Conservation (phyloP, 2,329 filamentous ascomycete species). For the Colletotrichum sp. region DNA sequence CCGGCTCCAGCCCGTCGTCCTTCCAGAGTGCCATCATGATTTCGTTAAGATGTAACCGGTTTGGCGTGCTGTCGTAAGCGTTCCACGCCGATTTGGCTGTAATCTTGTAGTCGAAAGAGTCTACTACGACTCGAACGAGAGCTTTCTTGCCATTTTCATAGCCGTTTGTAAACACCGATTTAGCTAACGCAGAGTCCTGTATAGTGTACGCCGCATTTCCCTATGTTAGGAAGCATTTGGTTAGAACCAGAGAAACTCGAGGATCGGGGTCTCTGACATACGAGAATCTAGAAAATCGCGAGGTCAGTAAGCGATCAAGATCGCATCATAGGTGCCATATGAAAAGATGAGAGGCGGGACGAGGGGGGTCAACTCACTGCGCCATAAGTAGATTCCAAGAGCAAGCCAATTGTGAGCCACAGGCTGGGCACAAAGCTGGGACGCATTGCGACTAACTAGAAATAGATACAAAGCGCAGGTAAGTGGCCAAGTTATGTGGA, state of each 20-base stretch:
- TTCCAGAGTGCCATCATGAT: background rate
- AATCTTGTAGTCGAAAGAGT: background rate
- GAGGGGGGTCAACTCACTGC: background rate
- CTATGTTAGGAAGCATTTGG: background rate
- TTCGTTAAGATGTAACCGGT: background rate
- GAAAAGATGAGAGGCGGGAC: rapidly evolving
- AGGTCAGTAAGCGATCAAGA: background rate
- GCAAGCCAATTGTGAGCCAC: background rate
- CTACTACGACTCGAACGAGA: background rate
- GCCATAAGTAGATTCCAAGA: background rate
- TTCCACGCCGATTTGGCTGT: background rate
- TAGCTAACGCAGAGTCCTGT: background rate
- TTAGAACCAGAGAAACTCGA: background rate
- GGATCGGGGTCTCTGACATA: background rate
- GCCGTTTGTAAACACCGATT: background rate
- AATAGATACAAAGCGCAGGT: background rate
- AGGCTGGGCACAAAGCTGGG: background rate
- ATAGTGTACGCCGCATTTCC: background rate
- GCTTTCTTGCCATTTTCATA: background rate
- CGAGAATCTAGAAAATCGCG: background rate
- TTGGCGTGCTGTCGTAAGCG: background rate
- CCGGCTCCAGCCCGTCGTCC: background rate
- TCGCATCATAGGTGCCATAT: background rate
- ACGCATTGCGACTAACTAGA: background rate
- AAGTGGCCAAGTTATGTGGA: background rate